These are phyloP conservation scores for Mycena vulgaris DNA, from an alignment of 768 basidiomycete species.

Conservation along the genomic window DNA sequence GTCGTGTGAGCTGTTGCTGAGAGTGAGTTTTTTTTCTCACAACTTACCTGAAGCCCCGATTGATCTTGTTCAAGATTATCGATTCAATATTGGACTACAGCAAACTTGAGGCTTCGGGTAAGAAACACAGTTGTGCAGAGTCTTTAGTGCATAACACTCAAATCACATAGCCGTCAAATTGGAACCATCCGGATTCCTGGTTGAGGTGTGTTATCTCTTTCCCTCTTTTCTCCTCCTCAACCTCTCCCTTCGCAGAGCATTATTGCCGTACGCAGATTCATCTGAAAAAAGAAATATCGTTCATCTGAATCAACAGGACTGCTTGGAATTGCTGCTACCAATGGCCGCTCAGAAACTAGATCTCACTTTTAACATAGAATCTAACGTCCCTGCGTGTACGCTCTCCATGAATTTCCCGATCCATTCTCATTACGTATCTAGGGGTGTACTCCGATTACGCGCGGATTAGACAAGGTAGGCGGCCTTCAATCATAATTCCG, in stretches of 20 bases:
- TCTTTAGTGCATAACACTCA: conserved; percentile 25
- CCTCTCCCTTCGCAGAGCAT: conserved; percentile 60
- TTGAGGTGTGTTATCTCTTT: conserved; percentile 62
- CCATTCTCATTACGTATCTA: conserved; percentile 40
- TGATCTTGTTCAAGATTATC: conserved; percentile 68
- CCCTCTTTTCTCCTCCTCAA: conserved; percentile 7
- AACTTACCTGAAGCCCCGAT: not conserved
- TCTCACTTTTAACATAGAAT: conserved; percentile 79
- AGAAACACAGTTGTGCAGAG: conserved; percentile 11
- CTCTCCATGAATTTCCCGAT: not conserved
- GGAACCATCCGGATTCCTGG: conserved; percentile 75
- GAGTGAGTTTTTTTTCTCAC: conserved; percentile 64
- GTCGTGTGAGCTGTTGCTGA: conserved; percentile 81
- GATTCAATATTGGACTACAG: conserved; percentile 86
- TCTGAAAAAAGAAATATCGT: not conserved
- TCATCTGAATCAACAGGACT: conserved; percentile 63
- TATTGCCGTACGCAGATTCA: conserved; percentile 66
- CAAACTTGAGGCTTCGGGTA: conserved; percentile 83
- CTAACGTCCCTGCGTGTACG: conserved; percentile 76
- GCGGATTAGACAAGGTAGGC: conserved; percentile 78
- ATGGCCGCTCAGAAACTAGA: conserved; percentile 85
- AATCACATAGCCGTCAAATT: conserved; percentile 71
- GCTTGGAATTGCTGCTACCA: conserved; percentile 81
- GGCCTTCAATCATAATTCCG: not conserved
- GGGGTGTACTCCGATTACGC: conserved; percentile 84